Evolutionary conservation across 2,329 filamentous ascomycete genomes (phyloP), one percentile per base, ranked within the genome.

Genomic region (Esteya vermicola): DNA sequence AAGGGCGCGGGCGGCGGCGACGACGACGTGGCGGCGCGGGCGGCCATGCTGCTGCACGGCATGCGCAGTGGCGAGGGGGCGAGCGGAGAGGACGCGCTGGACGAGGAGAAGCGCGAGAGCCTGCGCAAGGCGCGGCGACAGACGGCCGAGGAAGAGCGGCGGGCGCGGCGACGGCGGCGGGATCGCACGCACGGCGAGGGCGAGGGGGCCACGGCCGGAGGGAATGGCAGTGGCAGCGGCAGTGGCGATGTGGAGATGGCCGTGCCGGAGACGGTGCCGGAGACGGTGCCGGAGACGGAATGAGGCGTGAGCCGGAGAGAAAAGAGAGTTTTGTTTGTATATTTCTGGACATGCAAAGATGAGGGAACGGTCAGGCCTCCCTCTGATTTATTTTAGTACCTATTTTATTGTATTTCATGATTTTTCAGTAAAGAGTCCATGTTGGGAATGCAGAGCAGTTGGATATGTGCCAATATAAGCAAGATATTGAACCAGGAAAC

Each of bases 1-100:
- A 63, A 59, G 47, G 54, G 77, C 71, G 44, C 72, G 78, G 0
- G 58, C 85, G 61, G 51, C n/a, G 61, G 62, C 38, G 69, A 72
- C 43, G 69, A 88, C 57, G 85, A 93, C 47, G 77, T 96, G 22
- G 88, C 85, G 4, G 81, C 88, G 50, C 75, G 86, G 39, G 88
- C 89, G 3, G 85, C 85, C 2, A 75, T 79, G 47, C 65, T 95
- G 56, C 65, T 96, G 23, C 83, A 93, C 54, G 85, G 85, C 34
- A 79, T 95, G 58, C 75, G 72, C 32, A 73, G 78, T 36, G 71
- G 76, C 32, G 75, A 75, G 33, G 63, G 69, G n/a, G n/a, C n/a
- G n/a, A n/a, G n/a, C 33, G 73, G 72, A 19, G 69, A 67, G 16
- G 70, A 68, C n/a, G n/a, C n/a, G n/a, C n/a, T n/a, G 4, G 62